Conservation (phyloP, 2,329 filamentous ascomycete genomes). For the Apiospora koreana region DNA sequence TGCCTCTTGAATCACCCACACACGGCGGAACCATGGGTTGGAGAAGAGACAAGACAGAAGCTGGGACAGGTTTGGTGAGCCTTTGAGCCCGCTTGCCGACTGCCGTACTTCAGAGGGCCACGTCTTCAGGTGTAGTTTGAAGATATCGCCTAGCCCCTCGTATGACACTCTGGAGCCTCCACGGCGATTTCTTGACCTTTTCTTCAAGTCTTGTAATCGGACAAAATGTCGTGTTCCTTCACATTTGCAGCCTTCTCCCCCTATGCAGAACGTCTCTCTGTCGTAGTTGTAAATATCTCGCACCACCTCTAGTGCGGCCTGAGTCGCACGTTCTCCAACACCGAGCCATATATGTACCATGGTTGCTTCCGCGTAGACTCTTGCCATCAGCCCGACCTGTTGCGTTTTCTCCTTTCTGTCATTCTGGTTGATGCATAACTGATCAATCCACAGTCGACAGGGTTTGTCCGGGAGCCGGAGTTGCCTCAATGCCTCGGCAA, state of each 20-base stretch:
- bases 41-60: neutral
- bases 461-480: neutral
- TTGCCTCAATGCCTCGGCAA: neutral
- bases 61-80: neutral
- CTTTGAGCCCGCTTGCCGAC: neutral
- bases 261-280: neutral
- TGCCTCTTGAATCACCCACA: slow-evolving; percentile 8
- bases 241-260: neutral
- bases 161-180: neutral
- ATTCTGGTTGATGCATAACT: slow-evolving; percentile 13
- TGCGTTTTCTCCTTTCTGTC: neutral
- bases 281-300: slow-evolving; percentile 7
- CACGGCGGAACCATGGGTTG: slow-evolving; percentile 9
- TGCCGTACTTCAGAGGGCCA: neutral
- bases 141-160: neutral
- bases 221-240: neutral
- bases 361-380: neutral
- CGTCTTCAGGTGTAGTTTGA: neutral
- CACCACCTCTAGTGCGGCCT: neutral
- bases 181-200: neutral
- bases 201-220: neutral
- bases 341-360: slow-evolving; percentile 10
- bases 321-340: neutral
- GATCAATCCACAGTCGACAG: slow-evolving; percentile 7
- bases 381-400: slow-evolving; percentile 2